Base-by-base conservation (phyloP, 169 alveolate species). In the Besnoitia besnoiti region DNA sequence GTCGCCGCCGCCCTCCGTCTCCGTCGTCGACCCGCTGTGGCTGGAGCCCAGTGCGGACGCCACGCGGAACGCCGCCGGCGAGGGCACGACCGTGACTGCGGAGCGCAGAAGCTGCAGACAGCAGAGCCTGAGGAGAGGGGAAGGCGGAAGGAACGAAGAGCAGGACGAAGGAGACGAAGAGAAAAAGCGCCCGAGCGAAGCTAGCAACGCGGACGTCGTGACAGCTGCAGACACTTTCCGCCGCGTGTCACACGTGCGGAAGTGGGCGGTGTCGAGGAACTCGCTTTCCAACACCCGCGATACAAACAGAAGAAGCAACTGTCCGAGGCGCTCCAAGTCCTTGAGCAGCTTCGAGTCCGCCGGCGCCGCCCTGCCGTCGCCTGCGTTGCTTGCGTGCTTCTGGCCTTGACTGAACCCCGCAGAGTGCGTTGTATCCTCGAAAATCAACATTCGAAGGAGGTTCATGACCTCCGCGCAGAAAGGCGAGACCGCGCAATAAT, bases 291-390 rank as follows among this genome's bases (percentile, higher is more conserved):
- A 37, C 14, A 73, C 24, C 10, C 44, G n/a, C 3, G 39, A 35
- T 39, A 73, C 39, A n/a, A 73, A 37, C 27, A n/a, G n/a, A n/a
- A 73, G 47, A 19, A 73, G 46, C 14, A 73, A n/a, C 46, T 73
- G 44, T 1, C 47, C n/a, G n/a, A 73, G 82, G 46, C n/a, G 44
- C 82, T 73, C 82, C 82, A 73, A 73, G 47, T 73, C 67, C 67
- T 19, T 55, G 33, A 19, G 67, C 33, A 16, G 30, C 67, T 55
- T 55, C 67, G 12, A 19, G n/a, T 55, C 67, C 67, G 24, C 33
- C 55, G 14, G 24, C 24, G 33, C n/a, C 33, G 67, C 12, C 4
- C 1, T 19, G 67, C 30, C 27, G 67, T 55, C 67, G 4, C n/a
- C 67, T 19, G 27, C 33, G 67, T 5, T 19, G 67, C 67, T n/a